Evolutionary conservation across 305 asterid species (phyloP).

Genomic region (Fraxinus latifolia): DNA sequence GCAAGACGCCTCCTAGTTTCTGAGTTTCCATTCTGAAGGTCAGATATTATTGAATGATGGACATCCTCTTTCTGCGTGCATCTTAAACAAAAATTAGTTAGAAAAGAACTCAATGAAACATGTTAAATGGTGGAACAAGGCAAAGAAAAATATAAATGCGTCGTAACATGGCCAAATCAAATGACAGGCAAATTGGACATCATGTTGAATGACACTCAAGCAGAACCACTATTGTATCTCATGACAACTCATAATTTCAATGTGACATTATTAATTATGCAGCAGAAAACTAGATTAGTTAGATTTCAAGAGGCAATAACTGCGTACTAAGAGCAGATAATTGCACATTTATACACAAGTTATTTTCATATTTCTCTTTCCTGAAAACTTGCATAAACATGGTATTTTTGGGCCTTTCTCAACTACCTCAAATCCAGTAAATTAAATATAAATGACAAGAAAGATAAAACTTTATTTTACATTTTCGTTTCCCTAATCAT

Average conservation of each 20-base stretch:
- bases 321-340: background rate
- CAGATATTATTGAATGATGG: slow-evolving; percentile 96
- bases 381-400: background rate
- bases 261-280: background rate
- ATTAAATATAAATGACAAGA: background rate
- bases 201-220: slow-evolving; percentile 6
- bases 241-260: background rate
- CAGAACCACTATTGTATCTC: background rate
- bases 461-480: background rate
- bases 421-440: slow-evolving; percentile 11
- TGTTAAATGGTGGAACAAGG: slow-evolving; percentile 13
- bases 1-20: slow-evolving; percentile 98
- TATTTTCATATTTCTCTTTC: background rate
- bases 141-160: background rate
- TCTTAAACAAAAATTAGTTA: slow-evolving; percentile 18
- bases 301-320: background rate
- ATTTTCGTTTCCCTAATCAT: background rate
- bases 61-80: slow-evolving; percentile 96
- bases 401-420: background rate
- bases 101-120: slow-evolving; percentile 13
- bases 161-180: slow-evolving; percentile 16
- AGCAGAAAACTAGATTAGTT: background rate
- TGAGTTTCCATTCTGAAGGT: slow-evolving; percentile 93
- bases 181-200: slow-evolving; percentile 18
- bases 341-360: background rate